Percentiles rank a stretch among this genome's conserved stretches.
Conservation (phyloP, 306 rosid genomes). For the Castanea crenata region DNA sequence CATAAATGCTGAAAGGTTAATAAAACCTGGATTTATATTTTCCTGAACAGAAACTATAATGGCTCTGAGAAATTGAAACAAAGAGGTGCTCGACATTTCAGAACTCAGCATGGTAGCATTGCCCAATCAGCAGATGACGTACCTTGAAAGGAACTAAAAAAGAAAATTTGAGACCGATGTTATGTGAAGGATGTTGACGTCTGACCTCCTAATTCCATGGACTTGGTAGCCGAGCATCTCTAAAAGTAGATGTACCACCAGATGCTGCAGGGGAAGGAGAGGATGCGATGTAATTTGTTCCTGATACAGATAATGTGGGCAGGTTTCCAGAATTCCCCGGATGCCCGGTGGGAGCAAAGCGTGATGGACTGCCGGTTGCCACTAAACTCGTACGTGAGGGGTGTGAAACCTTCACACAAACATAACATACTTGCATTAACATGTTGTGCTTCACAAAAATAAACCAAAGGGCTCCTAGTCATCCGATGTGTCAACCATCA, state of each 20-base stretch:
- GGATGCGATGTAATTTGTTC: constrained; percentile 75
- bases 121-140: constrained; percentile 7
- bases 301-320: constrained; percentile 66
- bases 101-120: not conserved
- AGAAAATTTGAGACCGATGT: not conserved
- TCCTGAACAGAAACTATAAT: not conserved
- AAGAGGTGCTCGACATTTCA: not conserved
- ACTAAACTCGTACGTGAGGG: constrained; percentile 63
- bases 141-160: not conserved
- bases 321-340: constrained; percentile 58
- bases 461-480: not conserved
- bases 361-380: constrained; percentile 65
- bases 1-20: not conserved
- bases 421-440: constrained; percentile 4
- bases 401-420: constrained; percentile 61
- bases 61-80: not conserved
- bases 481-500: not conserved
- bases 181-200: constrained; percentile 7
- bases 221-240: constrained; percentile 85
- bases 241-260: constrained; percentile 78
- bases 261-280: constrained; percentile 95
- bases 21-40: not conserved
- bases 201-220: constrained; percentile 71
- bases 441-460: not conserved
- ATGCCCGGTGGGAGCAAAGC: constrained; percentile 62